These are phyloP conservation scores for Linum trigynum DNA, from an alignment of 345 rosid species.

Conservation along the genomic window DNA sequence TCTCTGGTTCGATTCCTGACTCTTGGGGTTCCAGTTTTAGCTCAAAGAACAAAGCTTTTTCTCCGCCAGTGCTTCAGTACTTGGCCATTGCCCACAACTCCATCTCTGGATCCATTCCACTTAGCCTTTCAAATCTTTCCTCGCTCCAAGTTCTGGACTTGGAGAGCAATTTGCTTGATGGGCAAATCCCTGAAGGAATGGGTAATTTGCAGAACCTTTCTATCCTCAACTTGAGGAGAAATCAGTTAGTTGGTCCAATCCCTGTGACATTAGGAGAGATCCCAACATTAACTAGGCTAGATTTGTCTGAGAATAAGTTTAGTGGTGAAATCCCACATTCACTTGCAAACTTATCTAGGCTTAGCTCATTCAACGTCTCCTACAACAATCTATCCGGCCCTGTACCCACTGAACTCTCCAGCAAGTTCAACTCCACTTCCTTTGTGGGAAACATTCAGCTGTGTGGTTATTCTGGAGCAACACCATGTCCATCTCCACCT, in stretches of 20 bases:
- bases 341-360: neutral
- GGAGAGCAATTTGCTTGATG: constrained; percentile 9
- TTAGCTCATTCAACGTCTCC: constrained; percentile 17
- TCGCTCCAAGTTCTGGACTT: constrained; percentile 8
- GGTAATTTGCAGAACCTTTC: constrained; percentile 13
- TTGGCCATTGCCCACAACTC: constrained; percentile 6
- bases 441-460: constrained; percentile 20
- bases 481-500: constrained; percentile 19
- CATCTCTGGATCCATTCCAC: constrained; percentile 8
- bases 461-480: constrained; percentile 15
- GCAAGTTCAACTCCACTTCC: constrained; percentile 20
- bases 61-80: constrained; percentile 13
- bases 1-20: constrained; percentile 43
- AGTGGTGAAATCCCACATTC: constrained; percentile 22
- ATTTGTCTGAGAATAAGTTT: constrained; percentile 13
- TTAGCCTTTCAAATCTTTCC: constrained; percentile 11
- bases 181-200: constrained; percentile 10
- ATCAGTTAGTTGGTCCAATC: constrained; percentile 13
- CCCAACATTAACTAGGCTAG: constrained; percentile 14
- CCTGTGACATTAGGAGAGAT: constrained; percentile 14
- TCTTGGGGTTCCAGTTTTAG: constrained; percentile 27
- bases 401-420: constrained; percentile 11
- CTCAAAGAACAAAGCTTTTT: constrained; percentile 1
- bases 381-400: constrained; percentile 22
- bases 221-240: constrained; percentile 11